Evolutionary conservation across 768 basidiomycete genomes (phyloP).

Genomic region (Boletellus sp.): DNA sequence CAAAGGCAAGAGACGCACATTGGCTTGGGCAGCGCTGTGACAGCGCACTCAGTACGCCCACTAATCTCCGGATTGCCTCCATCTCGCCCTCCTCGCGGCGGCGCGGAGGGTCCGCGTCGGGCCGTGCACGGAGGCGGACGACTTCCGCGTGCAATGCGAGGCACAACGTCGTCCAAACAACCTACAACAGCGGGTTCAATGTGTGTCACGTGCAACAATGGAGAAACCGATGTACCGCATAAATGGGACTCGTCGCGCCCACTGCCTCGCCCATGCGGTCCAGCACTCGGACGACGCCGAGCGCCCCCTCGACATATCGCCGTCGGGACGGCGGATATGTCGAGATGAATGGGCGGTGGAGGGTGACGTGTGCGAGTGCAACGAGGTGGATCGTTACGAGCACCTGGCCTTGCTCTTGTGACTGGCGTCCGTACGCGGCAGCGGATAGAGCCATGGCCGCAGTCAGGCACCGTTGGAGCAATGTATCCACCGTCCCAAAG

Average conservation of each 20-base stretch:
- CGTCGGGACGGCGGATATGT: conserved; percentile 11
- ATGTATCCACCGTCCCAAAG: conserved; percentile 43
- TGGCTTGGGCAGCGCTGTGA: conserved; percentile 15
- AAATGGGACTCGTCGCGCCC: conserved; percentile 14
- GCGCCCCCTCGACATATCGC: conserved; percentile 15
- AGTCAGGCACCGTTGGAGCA: conserved; percentile 35
- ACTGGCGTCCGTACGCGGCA: background rate
- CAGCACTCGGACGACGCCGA: conserved; percentile 13
- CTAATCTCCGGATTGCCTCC: conserved; percentile 15
- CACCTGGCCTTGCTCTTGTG: conserved; percentile 1
- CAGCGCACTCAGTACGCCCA: conserved; percentile 12
- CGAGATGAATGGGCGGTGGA: conserved; percentile 21
- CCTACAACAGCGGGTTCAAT: conserved; percentile 10
- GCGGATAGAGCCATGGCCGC: conserved; percentile 8
- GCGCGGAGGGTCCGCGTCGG: conserved; percentile 1
- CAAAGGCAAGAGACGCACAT: conserved; percentile 15
- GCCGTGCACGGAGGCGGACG: conserved; percentile 12
- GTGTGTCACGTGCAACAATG: background rate
- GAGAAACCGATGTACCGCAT: conserved; percentile 6
- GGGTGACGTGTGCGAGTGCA: conserved; percentile 23
- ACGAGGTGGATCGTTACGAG: conserved; percentile 17
- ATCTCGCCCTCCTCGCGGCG: conserved; percentile 12
- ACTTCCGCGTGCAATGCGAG: conserved; percentile 23
- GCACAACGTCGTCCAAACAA: conserved; percentile 22
- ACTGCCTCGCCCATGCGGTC: conserved; percentile 10